A percentile compares a stretch with the other conserved stretches of the same genome.
phyloP scores from a whole-genome alignment of 1,139 yeast genomes.

The Candida pseudoviswanathii region DNA sequence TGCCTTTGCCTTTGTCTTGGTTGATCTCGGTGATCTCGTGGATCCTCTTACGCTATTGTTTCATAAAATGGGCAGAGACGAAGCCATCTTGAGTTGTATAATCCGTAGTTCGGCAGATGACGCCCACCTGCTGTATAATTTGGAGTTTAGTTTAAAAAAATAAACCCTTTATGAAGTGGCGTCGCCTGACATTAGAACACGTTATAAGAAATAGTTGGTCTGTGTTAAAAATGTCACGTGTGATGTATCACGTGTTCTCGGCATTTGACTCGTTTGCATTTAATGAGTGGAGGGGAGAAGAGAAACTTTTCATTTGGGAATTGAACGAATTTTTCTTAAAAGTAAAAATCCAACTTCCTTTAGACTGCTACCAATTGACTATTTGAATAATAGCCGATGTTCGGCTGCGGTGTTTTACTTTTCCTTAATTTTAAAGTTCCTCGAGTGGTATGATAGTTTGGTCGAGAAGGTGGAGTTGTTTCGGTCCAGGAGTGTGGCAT shows the following conservation, averaged over 20 bases:
- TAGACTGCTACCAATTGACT: background rate
- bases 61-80: background rate
- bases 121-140: too few species aligned
- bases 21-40: background rate
- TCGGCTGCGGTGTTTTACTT: background rate
- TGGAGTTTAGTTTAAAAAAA: too few species aligned
- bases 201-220: background rate
- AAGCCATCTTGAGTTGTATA: too few species aligned
- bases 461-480: background rate
- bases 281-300: too few species aligned
- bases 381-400: too few species aligned
- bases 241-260: background rate
- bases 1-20: too few species aligned
- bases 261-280: too few species aligned
- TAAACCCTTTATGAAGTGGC: too few species aligned
- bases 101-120: background rate
- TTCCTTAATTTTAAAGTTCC: too few species aligned
- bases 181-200: too few species aligned
- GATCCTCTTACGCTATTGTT: background rate
- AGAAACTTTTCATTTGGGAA: background rate
- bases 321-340: background rate
- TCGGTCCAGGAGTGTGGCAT: background rate
- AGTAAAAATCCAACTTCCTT: too few species aligned
- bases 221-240: background rate
- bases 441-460: background rate